Evolutionary conservation across 2,329 filamentous ascomycete genomes (phyloP).

Genomic region (Clonostachys rosea): DNA sequence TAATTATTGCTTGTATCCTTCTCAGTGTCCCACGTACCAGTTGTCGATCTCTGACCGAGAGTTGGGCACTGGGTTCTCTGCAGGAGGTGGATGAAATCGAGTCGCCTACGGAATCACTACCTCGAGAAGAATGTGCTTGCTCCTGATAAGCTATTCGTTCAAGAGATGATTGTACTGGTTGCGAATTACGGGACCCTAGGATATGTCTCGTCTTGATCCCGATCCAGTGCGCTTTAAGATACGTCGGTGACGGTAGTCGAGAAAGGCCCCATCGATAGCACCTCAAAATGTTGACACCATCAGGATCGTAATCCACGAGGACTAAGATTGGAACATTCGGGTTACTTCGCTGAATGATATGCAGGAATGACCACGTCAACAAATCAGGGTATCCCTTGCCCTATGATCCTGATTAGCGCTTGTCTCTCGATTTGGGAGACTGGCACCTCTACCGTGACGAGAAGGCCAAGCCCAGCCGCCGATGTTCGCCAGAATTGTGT

Average conservation of each 20-base stretch:
- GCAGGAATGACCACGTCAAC: slow-evolving; percentile 61
- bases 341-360: slow-evolving; percentile 38
- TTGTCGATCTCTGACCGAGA: slow-evolving; percentile 53
- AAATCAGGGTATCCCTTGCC: slow-evolving; percentile 82
- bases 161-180: not conserved
- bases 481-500: slow-evolving; percentile 48
- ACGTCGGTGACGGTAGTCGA: slow-evolving; percentile 50
- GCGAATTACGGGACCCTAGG: slow-evolving; percentile 4
- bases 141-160: not conserved
- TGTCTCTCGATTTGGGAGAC: not conserved
- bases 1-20: slow-evolving; percentile 19
- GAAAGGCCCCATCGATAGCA: slow-evolving; percentile 70
- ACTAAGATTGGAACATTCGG: slow-evolving; percentile 53
- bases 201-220: slow-evolving; percentile 49
- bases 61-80: slow-evolving; percentile 19
- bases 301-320: slow-evolving; percentile 72
- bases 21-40: slow-evolving; percentile 50
- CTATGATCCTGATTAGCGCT: slow-evolving; percentile 27
- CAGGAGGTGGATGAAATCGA: slow-evolving; percentile 17
- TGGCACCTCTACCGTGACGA: slow-evolving; percentile 54
- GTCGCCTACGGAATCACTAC: not conserved
- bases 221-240: slow-evolving; percentile 57
- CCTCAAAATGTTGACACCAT: slow-evolving; percentile 68
- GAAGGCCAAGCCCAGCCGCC: slow-evolving; percentile 49
- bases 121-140: not conserved